Evolutionary conservation across 1,139 yeast species (phyloP), one percentile per base, ranked within the genome.

Genomic region (Yamadazyma sp.): DNA sequence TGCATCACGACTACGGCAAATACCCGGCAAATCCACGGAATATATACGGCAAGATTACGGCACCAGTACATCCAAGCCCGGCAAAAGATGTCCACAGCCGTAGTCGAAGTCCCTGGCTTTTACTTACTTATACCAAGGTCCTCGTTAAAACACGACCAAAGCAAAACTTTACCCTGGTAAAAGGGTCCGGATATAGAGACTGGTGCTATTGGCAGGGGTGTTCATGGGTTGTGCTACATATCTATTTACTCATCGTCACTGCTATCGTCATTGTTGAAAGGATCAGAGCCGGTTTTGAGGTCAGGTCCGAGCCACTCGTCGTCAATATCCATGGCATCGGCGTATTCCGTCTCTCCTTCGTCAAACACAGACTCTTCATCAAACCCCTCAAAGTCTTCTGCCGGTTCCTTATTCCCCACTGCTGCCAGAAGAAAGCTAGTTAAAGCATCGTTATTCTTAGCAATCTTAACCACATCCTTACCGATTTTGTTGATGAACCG

Each of bases 401-500:
- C 41, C 9, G 37, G 48, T 13, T 33, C 51, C 51, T 43, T 50
- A 48, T 53, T 50, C 14, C 48, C 50, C 6, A 52, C 52, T 16
- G 58, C 56, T 4, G 48, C 52, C 3, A 45, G 51, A 42, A 72
- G 61, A 62, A 76, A 74, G 31, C 60, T 59, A 51, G 70, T 71
- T 34, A 78, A 62, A 56, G 79, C 80, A 41, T 72, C 73, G 51
- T 82, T 85, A 32, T 70, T 70, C 45, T 70, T 76, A 3, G 82
- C 67, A 3, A 80, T 61, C 34, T 64, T 64, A 2, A 80, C 80
- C 18, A 88, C 73, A 40, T 86, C 95, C 57, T 86, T 86, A 16
- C 86, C 92, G 7, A 82, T 65, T 52, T 88, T 75, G 38, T 78
- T 81, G 45, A 90, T 69, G 51, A 85, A 89, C 54, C 95, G 73